phyloP scores from a whole-genome alignment of 345 rosid genomes.

The Mercurialis annua region DNA sequence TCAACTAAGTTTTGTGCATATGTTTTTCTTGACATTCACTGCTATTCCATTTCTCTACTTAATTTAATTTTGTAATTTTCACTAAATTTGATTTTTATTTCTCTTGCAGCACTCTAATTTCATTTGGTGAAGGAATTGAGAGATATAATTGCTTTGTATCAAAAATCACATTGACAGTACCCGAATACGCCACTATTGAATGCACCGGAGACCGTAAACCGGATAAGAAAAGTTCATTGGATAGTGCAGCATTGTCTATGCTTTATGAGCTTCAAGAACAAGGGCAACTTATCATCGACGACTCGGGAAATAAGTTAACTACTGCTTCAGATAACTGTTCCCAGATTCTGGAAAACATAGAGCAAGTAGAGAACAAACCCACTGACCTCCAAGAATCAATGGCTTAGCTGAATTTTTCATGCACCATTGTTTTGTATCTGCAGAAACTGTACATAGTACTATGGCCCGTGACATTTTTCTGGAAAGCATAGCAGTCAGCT shows the following conservation, averaged over 20 bases:
- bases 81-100: background rate
- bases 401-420: background rate
- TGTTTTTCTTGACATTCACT: no score
- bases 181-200: constrained; percentile 41
- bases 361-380: background rate
- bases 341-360: background rate
- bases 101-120: constrained; percentile 43
- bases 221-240: constrained; percentile 79
- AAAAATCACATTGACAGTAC: constrained; percentile 45
- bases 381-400: background rate
- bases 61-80: constrained; percentile 7
- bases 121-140: constrained; percentile 43
- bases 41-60: background rate
- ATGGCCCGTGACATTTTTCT: no score
- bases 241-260: constrained; percentile 64
- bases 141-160: constrained; percentile 57
- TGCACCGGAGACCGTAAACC: constrained; percentile 60
- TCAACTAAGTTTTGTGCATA: background rate
- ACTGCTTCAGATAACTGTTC: no score
- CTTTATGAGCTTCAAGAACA: constrained; percentile 55
- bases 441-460: no score
- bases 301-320: constrained; percentile 9
- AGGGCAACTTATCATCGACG: constrained; percentile 40
- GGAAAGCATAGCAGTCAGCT: no score
- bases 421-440: no score